Percentiles rank a stretch among this genome's conserved stretches.
Evolutionary conservation across 495 filamentous ascomycete genomes (phyloP).

Genomic region (Xylaria flabelliformis): DNA sequence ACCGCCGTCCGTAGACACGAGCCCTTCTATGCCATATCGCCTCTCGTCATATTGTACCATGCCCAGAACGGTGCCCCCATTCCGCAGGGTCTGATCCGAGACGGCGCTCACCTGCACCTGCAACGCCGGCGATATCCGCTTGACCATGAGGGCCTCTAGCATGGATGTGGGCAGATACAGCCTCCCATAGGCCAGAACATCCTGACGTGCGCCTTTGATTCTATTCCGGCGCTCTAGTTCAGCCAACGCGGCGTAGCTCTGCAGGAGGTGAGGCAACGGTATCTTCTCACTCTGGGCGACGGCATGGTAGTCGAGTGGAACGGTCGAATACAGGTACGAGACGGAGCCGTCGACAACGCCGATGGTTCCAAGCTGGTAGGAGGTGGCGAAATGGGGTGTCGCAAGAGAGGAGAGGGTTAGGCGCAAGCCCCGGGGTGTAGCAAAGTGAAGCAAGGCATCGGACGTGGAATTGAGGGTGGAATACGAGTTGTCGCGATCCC

Average conservation of each 20-base stretch:
- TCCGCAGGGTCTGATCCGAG: conserved; percentile 73
- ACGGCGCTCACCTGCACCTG: conserved; percentile 84
- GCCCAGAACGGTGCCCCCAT: conserved; percentile 77
- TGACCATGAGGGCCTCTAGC: conserved; percentile 86
- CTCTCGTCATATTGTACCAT: conserved; percentile 87
- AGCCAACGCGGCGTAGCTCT: conserved; percentile 52
- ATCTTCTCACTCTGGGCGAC: conserved; percentile 54
- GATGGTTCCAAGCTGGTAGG: conserved; percentile 83
- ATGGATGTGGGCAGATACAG: conserved; percentile 84
- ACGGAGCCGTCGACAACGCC: conserved; percentile 90
- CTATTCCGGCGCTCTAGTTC: conserved; percentile 42
- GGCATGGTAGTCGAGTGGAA: conserved; percentile 64
- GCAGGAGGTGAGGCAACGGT: conserved; percentile 53
- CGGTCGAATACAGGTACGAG: conserved; percentile 87
- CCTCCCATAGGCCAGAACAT: conserved; percentile 82
- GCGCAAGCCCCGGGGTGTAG: conserved; percentile 77
- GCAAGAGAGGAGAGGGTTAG: conserved; percentile 89
- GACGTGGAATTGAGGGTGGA: conserved; percentile 85
- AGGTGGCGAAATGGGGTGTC: conserved; percentile 88
- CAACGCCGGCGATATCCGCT: conserved; percentile 76
- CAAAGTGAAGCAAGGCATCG: conserved; percentile 82
- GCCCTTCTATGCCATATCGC: conserved; percentile 86
- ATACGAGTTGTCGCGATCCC: conserved; percentile 95
- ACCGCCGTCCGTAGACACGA: conserved; percentile 91
- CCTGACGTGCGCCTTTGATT: conserved; percentile 39